A percentile compares a stretch with the other conserved stretches of the same genome.
Evolutionary conservation across 176 grass and related monocot genomes (phyloP).

Genomic region (Bothriochloa decipiens): DNA sequence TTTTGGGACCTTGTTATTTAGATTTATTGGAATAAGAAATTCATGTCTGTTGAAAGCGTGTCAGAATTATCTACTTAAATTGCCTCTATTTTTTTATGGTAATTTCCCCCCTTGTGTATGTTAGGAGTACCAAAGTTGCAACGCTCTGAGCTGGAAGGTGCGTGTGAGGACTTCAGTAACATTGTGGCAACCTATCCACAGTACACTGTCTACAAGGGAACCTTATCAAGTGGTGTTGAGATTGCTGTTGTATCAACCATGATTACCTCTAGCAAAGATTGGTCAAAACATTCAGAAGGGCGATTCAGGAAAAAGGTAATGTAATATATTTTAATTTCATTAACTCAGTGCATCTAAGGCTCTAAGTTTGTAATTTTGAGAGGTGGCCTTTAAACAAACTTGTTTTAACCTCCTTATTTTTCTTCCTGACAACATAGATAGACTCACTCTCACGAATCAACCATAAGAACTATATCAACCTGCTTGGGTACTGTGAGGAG

Average conservation of each 20-base stretch:
- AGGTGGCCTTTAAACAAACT: slow-evolving; percentile 18
- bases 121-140: slow-evolving; percentile 96
- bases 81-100: background rate
- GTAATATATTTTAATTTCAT: background rate
- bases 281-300: slow-evolving; percentile 78
- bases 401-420: slow-evolving; percentile 26
- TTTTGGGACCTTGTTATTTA: background rate
- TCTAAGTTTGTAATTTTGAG: slow-evolving; percentile 12
- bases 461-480: slow-evolving; percentile 97
- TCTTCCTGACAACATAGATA: slow-evolving; percentile 68
- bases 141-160: slow-evolving; percentile 75
- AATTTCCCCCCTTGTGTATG: slow-evolving; percentile 25
- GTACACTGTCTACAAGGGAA: slow-evolving; percentile 89
- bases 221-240: slow-evolving; percentile 94
- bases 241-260: slow-evolving; percentile 88
- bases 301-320: slow-evolving; percentile 94
- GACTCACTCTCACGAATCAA: slow-evolving; percentile 89
- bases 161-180: slow-evolving; percentile 99
- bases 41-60: slow-evolving; percentile 10
- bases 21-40: background rate
- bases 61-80: slow-evolving; percentile 30
- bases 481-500: slow-evolving; percentile 93
- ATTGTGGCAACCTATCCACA: slow-evolving; percentile 76
- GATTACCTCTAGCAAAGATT: slow-evolving; percentile 67
- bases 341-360: background rate